Percentiles rank a stretch among this genome's conserved stretches.
These are phyloP conservation scores for Fusarium sp. DNA, from an alignment of 2,329 filamentous ascomycete genomes.

Conservation along the genomic window DNA sequence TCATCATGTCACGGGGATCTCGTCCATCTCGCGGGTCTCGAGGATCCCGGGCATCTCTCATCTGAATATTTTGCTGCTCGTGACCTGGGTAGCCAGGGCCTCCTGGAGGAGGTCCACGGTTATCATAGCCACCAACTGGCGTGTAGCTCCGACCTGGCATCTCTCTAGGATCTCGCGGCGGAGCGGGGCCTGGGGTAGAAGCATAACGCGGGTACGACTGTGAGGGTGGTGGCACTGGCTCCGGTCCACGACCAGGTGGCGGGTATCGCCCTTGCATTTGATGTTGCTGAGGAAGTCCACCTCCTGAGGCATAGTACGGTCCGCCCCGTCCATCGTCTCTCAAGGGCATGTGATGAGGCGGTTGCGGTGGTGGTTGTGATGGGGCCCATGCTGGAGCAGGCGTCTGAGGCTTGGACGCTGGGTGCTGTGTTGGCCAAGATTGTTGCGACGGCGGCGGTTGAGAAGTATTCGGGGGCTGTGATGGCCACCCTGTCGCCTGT, in stretches of 20 bases:
- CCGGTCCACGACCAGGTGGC: constrained; percentile 52
- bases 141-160: constrained; percentile 59
- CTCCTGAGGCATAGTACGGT: constrained; percentile 47
- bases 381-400: constrained; percentile 48
- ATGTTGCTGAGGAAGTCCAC: constrained; percentile 43
- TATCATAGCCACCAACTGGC: constrained; percentile 55
- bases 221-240: constrained; percentile 51
- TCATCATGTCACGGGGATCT: constrained; percentile 49
- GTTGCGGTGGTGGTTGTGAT: constrained; percentile 48
- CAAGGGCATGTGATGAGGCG: constrained; percentile 48
- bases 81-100: constrained; percentile 47
- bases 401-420: constrained; percentile 48
- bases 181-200: constrained; percentile 54
- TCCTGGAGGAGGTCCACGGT: constrained; percentile 51
- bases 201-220: constrained; percentile 58
- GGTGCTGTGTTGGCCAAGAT: constrained; percentile 48
- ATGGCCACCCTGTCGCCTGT: constrained; percentile 45
- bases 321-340: constrained; percentile 52
- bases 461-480: constrained; percentile 45
- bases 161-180: constrained; percentile 55
- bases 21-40: constrained; percentile 23
- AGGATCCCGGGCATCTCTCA: constrained; percentile 50
- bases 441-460: constrained; percentile 49
- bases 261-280: constrained; percentile 52
- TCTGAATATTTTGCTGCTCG: constrained; percentile 44